Base-by-base conservation (phyloP, 495 filamentous ascomycete genomes). In the Saxispiralis lemnorum region DNA sequence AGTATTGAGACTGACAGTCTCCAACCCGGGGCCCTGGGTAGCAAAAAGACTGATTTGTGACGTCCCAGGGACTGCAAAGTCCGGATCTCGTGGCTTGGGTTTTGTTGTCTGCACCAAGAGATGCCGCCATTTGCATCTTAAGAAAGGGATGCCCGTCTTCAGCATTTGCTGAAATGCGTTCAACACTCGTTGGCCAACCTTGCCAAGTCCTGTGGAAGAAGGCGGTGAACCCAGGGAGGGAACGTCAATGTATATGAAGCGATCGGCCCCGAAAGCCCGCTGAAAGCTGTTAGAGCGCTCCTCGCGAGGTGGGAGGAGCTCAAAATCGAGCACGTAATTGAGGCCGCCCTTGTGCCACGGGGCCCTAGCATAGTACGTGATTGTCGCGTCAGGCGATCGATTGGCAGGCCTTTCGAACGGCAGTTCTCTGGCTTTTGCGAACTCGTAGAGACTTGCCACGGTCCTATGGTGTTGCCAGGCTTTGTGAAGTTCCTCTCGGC, bases 61-160 rank as follows among this genome's bases (percentile, higher is more conserved):
- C 14, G 16, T 18, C 11, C 20, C 20, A 5, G n/a, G 43, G 48
- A 31, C 45, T 24, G 2, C 46, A 55, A 14, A 56, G n/a, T n/a
- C n/a, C n/a, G n/a, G n/a, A n/a, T n/a, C n/a, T n/a, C n/a, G n/a
- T n/a, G n/a, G n/a, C n/a, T n/a, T n/a, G n/a, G n/a, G n/a, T n/a
- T n/a, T n/a, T n/a, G n/a, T n/a, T n/a, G n/a, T n/a, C n/a, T n/a
- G n/a, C n/a, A n/a, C n/a, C n/a, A n/a, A n/a, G n/a, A n/a, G n/a
- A n/a, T n/a, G n/a, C n/a, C n/a, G n/a, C n/a, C n/a, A n/a, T n/a
- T n/a, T n/a, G n/a, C n/a, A n/a, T n/a, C n/a, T n/a, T n/a, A n/a
- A n/a, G n/a, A n/a, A n/a, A n/a, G n/a, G n/a, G n/a, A n/a, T n/a
- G n/a, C n/a, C n/a, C n/a, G n/a, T n/a, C n/a, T n/a, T n/a, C n/a